Conservation (phyloP, 352 stramenopile genomes). For the Lagenidium sp. region DNA sequence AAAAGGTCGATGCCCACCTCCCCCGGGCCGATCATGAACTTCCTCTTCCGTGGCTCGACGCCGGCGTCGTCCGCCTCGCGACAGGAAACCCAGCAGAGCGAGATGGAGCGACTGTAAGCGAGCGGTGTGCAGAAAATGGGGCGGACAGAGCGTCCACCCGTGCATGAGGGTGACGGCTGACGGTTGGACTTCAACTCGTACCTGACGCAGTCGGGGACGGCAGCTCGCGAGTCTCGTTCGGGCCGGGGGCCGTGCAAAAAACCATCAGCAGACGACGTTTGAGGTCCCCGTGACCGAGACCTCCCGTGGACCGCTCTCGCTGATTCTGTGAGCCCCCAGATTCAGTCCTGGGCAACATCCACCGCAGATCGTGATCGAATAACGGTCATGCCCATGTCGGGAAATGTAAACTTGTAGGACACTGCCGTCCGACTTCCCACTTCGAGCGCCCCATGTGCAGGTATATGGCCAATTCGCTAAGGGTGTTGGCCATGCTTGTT, state of each 20-base stretch:
- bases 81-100: conserved; percentile 70
- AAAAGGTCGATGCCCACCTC: too few species aligned
- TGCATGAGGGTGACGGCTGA: not conserved
- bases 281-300: conserved; percentile 64
- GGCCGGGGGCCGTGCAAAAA: conserved; percentile 69
- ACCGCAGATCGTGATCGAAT: not conserved
- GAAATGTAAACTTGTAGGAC: conserved; percentile 25
- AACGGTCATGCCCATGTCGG: conserved; percentile 9
- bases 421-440: conserved; percentile 56
- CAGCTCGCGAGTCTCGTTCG: conserved; percentile 78
- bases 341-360: not conserved
- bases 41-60: conserved; percentile 13
- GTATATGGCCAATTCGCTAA: conserved; percentile 13
- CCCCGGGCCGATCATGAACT: too few species aligned
- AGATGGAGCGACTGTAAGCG: conserved; percentile 67
- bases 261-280: conserved; percentile 81
- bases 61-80: conserved; percentile 11
- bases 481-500: too few species aligned
- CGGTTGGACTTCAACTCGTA: not conserved
- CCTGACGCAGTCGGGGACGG: conserved; percentile 37
- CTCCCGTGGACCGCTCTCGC: conserved; percentile 25
- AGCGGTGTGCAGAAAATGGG: not conserved
- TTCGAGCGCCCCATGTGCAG: conserved; percentile 56
- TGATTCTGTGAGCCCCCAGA: conserved; percentile 31
- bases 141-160: not conserved